These are phyloP conservation scores for Hyphodiscus sp. DNA, from an alignment of 2,329 filamentous ascomycete genomes.

Conservation along the genomic window DNA sequence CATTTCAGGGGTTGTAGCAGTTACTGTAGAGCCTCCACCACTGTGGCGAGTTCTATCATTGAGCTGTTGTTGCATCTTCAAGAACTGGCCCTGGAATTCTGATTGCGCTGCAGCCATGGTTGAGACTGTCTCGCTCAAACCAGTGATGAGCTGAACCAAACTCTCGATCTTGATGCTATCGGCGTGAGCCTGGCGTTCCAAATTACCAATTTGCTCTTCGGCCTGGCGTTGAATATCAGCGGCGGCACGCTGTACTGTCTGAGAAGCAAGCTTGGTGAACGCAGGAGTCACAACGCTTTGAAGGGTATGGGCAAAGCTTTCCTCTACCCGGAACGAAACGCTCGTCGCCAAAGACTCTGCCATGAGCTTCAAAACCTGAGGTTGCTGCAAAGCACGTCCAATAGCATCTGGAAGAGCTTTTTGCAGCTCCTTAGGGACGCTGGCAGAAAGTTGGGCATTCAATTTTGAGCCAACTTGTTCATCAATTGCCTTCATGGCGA, in stretches of 20 bases:
- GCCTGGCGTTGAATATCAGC: constrained; percentile 59
- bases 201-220: constrained; percentile 25
- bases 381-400: constrained; percentile 62
- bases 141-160: constrained; percentile 59
- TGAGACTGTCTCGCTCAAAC: constrained; percentile 62
- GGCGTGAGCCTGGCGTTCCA: constrained; percentile 27
- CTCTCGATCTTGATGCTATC: constrained; percentile 61
- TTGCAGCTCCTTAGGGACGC: constrained; percentile 59
- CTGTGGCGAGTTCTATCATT: constrained; percentile 17
- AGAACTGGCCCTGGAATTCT: constrained; percentile 59
- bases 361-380: constrained; percentile 65
- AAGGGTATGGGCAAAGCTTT: constrained; percentile 56
- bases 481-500: constrained; percentile 61
- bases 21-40: constrained; percentile 5
- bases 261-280: constrained; percentile 57
- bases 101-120: constrained; percentile 63
- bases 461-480: constrained; percentile 66
- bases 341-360: constrained; percentile 64
- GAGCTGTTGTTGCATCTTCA: constrained; percentile 49
- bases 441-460: constrained; percentile 20
- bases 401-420: constrained; percentile 62
- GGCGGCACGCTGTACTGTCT: constrained; percentile 61
- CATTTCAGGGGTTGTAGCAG: constrained; percentile 33
- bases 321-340: constrained; percentile 62
- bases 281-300: constrained; percentile 59